Evolutionary conservation across 768 basidiomycete species (phyloP).

Genomic region (Ramaria rubella): DNA sequence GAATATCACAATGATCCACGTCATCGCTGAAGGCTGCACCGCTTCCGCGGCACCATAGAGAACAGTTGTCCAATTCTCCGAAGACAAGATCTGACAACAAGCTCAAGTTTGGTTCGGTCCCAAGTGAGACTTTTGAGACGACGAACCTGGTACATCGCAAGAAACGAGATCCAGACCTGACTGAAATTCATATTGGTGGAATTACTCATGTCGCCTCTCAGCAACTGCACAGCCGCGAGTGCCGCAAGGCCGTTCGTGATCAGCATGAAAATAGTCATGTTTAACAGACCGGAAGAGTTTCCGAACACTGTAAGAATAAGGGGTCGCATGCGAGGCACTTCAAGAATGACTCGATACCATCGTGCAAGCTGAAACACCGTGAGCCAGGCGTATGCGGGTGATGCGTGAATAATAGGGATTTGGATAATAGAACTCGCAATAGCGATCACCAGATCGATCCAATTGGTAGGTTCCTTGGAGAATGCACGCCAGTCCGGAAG

Average conservation of each 20-base stretch:
- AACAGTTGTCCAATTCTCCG: slow-evolving; percentile 89
- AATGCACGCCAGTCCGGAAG: slow-evolving; percentile 82
- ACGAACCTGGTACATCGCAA: slow-evolving; percentile 64
- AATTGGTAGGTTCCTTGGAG: slow-evolving; percentile 54
- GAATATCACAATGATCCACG: slow-evolving; percentile 64
- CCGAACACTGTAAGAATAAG: slow-evolving; percentile 84
- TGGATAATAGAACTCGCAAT: slow-evolving; percentile 74
- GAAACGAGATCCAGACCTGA: slow-evolving; percentile 76
- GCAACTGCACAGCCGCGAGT: slow-evolving; percentile 72
- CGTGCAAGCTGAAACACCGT: slow-evolving; percentile 79
- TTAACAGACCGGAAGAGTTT: slow-evolving; percentile 82
- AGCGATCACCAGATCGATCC: slow-evolving; percentile 71
- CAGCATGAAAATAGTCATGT: slow-evolving; percentile 89
- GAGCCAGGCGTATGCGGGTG: slow-evolving; percentile 76
- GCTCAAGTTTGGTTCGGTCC: no score
- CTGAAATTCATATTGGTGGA: slow-evolving; percentile 63
- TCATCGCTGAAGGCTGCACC: slow-evolving; percentile 61
- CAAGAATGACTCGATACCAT: slow-evolving; percentile 89
- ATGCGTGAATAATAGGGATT: slow-evolving; percentile 66
- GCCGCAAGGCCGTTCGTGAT: slow-evolving; percentile 83
- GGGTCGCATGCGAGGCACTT: slow-evolving; percentile 84
- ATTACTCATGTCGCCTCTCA: slow-evolving; percentile 71
- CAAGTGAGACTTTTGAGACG: not conserved
- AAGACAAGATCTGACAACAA: slow-evolving; percentile 65
- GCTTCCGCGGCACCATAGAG: slow-evolving; percentile 56